Conservation (phyloP, 2,329 filamentous ascomycete species). For the Pseudocercospora fijiensis region DNA sequence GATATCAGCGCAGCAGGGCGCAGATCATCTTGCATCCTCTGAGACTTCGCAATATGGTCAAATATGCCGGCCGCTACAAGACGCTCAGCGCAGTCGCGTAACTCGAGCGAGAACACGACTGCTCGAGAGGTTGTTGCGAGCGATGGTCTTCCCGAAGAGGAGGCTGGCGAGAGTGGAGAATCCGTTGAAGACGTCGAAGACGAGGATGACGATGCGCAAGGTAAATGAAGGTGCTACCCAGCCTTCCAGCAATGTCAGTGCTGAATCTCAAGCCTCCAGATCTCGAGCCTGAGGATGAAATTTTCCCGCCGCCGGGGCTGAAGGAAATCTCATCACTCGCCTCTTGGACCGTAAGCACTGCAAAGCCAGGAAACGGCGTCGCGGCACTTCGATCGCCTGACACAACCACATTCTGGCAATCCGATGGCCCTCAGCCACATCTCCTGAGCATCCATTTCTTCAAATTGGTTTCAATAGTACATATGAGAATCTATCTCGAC, state of each 20-base stretch:
- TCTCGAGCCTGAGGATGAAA: constrained; percentile 43
- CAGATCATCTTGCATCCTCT: not conserved
- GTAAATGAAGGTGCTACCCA: constrained; percentile 7
- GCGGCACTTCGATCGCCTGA: constrained; percentile 73
- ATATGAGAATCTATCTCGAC: constrained; percentile 82
- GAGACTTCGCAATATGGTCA: not conserved
- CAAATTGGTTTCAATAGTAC: constrained; percentile 74
- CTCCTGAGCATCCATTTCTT: constrained; percentile 82
- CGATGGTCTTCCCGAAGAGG: constrained; percentile 20
- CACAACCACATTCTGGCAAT: constrained; percentile 76
- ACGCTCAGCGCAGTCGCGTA: constrained; percentile 9
- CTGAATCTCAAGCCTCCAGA: constrained; percentile 15
- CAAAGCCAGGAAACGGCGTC: constrained; percentile 77
- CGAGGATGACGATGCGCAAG: constrained; percentile 20
- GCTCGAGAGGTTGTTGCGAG: constrained; percentile 19
- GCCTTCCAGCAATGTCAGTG: not conserved
- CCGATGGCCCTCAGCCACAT: constrained; percentile 81
- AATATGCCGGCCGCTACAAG: constrained; percentile 12
- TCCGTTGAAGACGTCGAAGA: constrained; percentile 23
- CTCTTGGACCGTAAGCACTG: constrained; percentile 77
- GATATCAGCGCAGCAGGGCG: not conserved
- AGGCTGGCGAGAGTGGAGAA: constrained; percentile 11
- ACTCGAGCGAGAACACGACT: constrained; percentile 5
- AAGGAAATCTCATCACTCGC: constrained; percentile 85
- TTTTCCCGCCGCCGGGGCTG: constrained; percentile 50